Conservation (phyloP, 73 alveolate species). For the Paramecium sonneborni region DNA sequence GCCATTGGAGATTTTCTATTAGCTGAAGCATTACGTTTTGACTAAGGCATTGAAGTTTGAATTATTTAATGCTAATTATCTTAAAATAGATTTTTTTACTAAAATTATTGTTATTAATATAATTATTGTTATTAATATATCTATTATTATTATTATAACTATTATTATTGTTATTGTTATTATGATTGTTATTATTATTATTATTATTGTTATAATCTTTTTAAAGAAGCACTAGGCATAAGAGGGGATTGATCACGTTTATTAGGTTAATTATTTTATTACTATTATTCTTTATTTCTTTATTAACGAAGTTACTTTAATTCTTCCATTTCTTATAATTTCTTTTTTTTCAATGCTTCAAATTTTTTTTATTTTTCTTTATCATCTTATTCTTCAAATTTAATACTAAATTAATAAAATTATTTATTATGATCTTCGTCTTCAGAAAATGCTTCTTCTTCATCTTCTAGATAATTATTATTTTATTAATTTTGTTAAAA, state of each 20-base stretch:
- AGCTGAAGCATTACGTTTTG: not conserved
- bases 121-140: not conserved
- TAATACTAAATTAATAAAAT: constrained; percentile 26
- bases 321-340: constrained; percentile 37
- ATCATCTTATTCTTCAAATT: constrained; percentile 25
- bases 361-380: not conserved
- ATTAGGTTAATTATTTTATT: not conserved
- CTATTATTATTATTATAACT: not conserved
- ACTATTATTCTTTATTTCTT: not conserved
- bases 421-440: not conserved
- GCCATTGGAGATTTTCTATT: constrained; percentile 54
- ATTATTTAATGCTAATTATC: not conserved
- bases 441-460: not conserved
- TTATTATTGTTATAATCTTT: not conserved
- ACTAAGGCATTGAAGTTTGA: not conserved
- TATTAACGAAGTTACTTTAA: not conserved
- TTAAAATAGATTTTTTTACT: not conserved
- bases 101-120: not conserved
- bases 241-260: not conserved
- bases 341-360: not conserved
- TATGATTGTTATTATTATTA: not conserved
- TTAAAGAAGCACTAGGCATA: constrained; percentile 57
- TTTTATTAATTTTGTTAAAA: not conserved
- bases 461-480: not conserved
- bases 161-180: not conserved